A percentile compares a stretch with the other conserved stretches of the same genome.
These are phyloP conservation scores for Colletotrichum costaricense DNA, from an alignment of 2,329 filamentous ascomycete species.

Conservation along the genomic window DNA sequence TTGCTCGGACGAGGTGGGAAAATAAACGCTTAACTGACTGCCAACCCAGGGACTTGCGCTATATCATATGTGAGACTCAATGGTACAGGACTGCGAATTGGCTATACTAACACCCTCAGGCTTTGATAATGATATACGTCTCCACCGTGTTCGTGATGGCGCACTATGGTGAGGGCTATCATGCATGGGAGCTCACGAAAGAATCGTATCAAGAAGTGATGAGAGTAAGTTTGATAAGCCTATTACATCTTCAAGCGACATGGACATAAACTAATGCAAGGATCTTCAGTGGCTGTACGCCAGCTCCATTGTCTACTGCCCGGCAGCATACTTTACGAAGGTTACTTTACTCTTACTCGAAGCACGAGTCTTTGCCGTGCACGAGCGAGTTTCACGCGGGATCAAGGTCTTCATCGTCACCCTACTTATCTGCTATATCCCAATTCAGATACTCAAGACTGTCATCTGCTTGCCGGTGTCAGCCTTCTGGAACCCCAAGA, in stretches of 20 bases:
- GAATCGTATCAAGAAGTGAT: conserved; percentile 35
- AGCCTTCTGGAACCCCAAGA: conserved; percentile 39
- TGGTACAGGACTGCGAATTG: background rate
- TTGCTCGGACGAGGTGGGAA: background rate
- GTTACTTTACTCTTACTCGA: conserved; percentile 47
- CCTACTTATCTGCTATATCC: conserved; percentile 42
- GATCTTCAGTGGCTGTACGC: conserved; percentile 42
- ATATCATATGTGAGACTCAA: conserved; percentile 19
- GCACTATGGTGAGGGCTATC: conserved; percentile 39
- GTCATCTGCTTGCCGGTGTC: conserved; percentile 40
- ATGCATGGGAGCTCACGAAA: conserved; percentile 39
- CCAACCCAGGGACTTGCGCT: conserved; percentile 21
- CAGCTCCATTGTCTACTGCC: conserved; percentile 43
- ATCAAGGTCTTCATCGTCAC: conserved; percentile 44
- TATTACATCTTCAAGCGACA: too few species aligned
- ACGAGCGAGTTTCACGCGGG: conserved; percentile 38
- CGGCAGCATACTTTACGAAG: conserved; percentile 45
- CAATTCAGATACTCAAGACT: conserved; percentile 43
- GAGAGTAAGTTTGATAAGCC: conserved; percentile 20
- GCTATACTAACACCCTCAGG: background rate
- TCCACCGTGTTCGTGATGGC: conserved; percentile 35
- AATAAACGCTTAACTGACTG: background rate
- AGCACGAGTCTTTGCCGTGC: conserved; percentile 44
- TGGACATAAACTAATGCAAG: background rate
- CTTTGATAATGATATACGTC: conserved; percentile 13